phyloP scores from a whole-genome alignment of 768 basidiomycete species.

The Macrolepiota dolichaula region DNA sequence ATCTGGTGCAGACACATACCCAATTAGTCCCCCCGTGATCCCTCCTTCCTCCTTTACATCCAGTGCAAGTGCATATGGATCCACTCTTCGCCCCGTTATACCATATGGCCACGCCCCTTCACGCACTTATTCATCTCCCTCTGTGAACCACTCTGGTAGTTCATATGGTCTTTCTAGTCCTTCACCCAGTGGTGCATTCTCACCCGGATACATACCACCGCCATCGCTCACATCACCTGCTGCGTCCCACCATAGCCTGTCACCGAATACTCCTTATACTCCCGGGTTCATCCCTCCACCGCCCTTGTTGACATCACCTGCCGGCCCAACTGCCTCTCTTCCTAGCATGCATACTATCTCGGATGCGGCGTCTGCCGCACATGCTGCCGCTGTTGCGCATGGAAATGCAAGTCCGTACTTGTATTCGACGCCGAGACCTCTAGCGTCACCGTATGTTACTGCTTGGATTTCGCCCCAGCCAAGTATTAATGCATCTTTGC shows the following conservation, averaged over 20 bases:
- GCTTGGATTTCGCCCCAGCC: constrained; percentile 25
- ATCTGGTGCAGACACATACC: not conserved
- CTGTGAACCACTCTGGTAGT: not conserved
- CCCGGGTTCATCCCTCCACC: not conserved
- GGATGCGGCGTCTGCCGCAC: not conserved
- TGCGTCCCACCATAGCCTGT: not conserved
- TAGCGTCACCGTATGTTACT: constrained; percentile 25
- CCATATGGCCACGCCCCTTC: not conserved
- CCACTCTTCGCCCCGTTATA: not conserved
- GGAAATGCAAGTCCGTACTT: constrained; percentile 24
- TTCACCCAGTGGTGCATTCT: not conserved
- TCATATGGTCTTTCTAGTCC: not conserved
- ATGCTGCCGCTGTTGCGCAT: not conserved
- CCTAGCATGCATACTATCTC: not conserved
- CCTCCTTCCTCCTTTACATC: not conserved
- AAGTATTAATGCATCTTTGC: constrained; percentile 13
- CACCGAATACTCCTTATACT: not conserved
- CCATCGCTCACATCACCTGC: not conserved
- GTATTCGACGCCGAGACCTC: constrained; percentile 16
- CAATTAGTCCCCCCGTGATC: not conserved
- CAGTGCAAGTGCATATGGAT: not conserved
- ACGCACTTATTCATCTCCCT: not conserved
- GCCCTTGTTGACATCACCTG: not conserved
- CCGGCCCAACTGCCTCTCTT: not conserved
- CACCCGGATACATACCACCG: not conserved